Conservation (phyloP, 139 green algal species). For the Chlorella sp. region DNA sequence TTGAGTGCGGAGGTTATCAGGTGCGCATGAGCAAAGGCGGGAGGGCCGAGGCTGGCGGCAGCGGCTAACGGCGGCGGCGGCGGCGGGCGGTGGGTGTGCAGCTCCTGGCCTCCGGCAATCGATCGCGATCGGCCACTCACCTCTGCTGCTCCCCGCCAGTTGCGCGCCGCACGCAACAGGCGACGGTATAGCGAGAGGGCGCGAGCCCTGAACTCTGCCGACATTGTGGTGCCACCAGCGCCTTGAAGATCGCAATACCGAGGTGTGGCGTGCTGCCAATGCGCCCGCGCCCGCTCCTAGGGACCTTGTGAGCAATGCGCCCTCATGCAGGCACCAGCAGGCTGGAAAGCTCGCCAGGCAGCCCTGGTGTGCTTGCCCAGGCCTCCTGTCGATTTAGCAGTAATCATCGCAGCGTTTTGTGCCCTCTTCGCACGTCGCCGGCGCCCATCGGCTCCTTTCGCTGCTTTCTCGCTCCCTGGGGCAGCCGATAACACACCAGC, state of each 20-base stretch:
- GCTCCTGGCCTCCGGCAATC: not conserved
- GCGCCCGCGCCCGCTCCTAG: too few species aligned
- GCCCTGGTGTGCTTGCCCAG: too few species aligned
- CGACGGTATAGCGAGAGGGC: not conserved
- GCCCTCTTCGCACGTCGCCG: too few species aligned
- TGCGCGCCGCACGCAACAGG: not conserved
- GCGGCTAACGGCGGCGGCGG: not conserved
- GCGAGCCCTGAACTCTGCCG: not conserved
- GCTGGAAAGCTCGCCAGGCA: not conserved
- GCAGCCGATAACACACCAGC: too few species aligned
- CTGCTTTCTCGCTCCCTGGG: too few species aligned
- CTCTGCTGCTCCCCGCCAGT: conserved; percentile 6
- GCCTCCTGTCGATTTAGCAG: not conserved
- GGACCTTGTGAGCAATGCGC: too few species aligned
- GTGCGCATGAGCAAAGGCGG: not conserved
- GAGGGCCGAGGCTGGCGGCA: not conserved
- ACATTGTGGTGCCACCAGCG: not conserved
- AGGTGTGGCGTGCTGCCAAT: too few species aligned
- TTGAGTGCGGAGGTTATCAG: not conserved
- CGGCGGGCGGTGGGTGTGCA: not conserved
- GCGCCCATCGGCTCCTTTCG: too few species aligned
- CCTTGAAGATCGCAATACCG: not conserved
- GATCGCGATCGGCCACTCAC: not conserved
- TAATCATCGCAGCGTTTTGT: too few species aligned
- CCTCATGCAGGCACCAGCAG: too few species aligned